Percentiles rank a stretch among this genome's conserved stretches.
These are phyloP conservation scores for Russula brevipes DNA, from an alignment of 768 basidiomycete species.

Conservation along the genomic window DNA sequence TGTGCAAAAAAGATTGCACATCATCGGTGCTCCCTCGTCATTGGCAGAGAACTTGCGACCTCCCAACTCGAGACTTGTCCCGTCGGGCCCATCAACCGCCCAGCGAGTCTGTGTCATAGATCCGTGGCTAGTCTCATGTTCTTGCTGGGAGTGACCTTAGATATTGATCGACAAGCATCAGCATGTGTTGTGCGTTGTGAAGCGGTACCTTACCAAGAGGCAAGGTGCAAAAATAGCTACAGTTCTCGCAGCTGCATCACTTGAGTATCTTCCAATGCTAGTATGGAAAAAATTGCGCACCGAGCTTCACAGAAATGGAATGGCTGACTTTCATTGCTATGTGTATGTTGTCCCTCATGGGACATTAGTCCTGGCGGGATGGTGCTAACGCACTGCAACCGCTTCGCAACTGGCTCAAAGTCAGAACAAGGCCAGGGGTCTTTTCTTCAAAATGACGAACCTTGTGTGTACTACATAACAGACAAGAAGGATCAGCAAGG, in stretches of 20 bases:
- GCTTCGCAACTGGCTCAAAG: conserved; percentile 40
- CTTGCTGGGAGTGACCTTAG: conserved; percentile 52
- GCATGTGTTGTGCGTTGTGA: background rate
- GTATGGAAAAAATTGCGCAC: conserved; percentile 29
- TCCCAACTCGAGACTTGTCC: conserved; percentile 45
- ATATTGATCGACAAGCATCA: background rate
- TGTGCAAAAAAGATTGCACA: conserved; percentile 54
- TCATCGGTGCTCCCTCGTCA: conserved; percentile 58
- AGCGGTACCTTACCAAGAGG: conserved; percentile 41
- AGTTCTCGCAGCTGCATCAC: conserved; percentile 45
- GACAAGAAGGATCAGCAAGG: background rate
- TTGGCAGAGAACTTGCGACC: conserved; percentile 50
- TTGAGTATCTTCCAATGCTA: background rate
- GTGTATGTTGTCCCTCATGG: conserved; percentile 47
- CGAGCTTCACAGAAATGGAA: conserved; percentile 53
- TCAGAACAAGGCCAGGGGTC: background rate
- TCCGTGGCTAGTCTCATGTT: conserved; percentile 60
- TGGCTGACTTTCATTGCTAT: conserved; percentile 39
- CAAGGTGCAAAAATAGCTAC: conserved; percentile 54
- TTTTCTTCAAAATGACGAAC: conserved; percentile 29
- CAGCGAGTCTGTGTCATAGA: conserved; percentile 57
- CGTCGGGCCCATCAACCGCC: conserved; percentile 52
- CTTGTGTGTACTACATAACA: conserved; percentile 47
- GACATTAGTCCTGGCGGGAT: conserved; percentile 41
- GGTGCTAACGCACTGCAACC: conserved; percentile 43